Conservation (phyloP, 192 early-diverging fungal genomes). For the Oehlia diaphana region DNA sequence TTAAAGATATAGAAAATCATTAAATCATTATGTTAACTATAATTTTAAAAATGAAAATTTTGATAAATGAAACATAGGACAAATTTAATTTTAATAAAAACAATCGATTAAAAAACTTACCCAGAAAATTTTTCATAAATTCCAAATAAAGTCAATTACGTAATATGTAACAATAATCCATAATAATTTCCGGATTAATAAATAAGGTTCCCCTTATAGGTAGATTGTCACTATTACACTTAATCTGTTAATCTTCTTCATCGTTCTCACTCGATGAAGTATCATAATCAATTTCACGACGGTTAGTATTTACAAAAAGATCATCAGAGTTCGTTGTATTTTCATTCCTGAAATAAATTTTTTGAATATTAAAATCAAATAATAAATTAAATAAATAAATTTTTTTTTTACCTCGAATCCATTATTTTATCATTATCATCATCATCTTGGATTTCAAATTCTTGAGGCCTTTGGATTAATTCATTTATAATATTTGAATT, state of each 20-base stretch:
- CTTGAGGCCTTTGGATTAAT: conserved; percentile 1
- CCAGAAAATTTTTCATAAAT: no score
- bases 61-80: no score
- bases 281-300: not conserved
- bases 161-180: no score
- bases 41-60: no score
- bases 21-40: no score
- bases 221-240: no score
- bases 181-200: no score
- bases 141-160: no score
- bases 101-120: no score
- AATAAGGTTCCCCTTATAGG: no score
- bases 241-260: not conserved
- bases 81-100: no score
- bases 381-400: not conserved
- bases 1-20: no score
- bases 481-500: not conserved
- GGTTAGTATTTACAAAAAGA: not conserved
- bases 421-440: not conserved
- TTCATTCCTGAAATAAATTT: not conserved
- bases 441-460: not conserved
- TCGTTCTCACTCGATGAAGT: not conserved
- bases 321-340: not conserved
- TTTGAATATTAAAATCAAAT: not conserved
- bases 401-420: not conserved